Evolutionary conservation across 169 alveolate species (phyloP).

Genomic region (Plasmodium yoelii): DNA sequence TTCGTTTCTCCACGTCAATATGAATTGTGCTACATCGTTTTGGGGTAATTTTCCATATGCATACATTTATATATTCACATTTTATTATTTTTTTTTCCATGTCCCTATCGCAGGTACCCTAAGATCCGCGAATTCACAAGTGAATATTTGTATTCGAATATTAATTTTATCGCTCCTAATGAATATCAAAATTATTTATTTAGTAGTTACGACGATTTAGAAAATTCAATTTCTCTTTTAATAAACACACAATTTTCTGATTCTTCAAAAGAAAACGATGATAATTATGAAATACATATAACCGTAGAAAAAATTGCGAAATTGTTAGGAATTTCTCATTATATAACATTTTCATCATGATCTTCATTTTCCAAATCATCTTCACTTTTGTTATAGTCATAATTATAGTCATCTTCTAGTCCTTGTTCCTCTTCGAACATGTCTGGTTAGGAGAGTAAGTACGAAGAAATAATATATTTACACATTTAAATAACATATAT

Average conservation of each 20-base stretch:
- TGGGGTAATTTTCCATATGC: too few species aligned
- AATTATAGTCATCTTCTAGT: constrained; percentile 59
- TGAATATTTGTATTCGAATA: constrained; percentile 58
- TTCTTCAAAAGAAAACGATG: constrained; percentile 6
- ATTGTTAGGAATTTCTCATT: constrained; percentile 30
- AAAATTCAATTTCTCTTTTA: constrained; percentile 19
- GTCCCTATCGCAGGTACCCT: constrained; percentile 32
- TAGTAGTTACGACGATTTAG: constrained; percentile 59
- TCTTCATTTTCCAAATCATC: constrained; percentile 74
- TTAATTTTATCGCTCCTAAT: constrained; percentile 57
- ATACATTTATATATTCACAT: too few species aligned
- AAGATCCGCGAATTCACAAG: constrained; percentile 72
- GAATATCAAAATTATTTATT: constrained; percentile 53
- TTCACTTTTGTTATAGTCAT: constrained; percentile 69
- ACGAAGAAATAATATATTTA: too few species aligned
- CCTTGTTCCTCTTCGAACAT: constrained; percentile 54
- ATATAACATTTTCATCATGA: constrained; percentile 71
- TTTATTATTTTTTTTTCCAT: neutral
- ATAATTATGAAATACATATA: constrained; percentile 11
- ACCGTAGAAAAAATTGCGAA: constrained; percentile 37
- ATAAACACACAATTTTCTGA: constrained; percentile 57
- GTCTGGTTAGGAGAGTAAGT: constrained; percentile 5
- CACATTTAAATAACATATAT: too few species aligned
- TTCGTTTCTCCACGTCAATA: too few species aligned
- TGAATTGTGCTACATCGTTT: too few species aligned